Conservation (phyloP, 495 filamentous ascomycete genomes). For the Echria macrotheca region DNA sequence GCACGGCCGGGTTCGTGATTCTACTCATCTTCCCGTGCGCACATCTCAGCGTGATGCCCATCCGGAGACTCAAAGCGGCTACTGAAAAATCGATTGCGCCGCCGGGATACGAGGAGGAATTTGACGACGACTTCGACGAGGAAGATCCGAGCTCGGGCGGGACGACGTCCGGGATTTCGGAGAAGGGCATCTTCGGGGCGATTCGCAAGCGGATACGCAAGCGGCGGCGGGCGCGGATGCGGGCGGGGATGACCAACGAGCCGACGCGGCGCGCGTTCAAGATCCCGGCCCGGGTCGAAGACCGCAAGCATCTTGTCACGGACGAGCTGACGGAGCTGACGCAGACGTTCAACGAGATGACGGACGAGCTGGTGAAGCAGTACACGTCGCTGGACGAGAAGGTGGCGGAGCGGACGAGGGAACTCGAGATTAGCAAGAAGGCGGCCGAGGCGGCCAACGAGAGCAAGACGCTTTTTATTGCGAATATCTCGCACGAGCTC, state of each 20-base stretch:
- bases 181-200: conserved; percentile 33
- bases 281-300: conserved; percentile 75
- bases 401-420: conserved; percentile 72
- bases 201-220: conserved; percentile 30
- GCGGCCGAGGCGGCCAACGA: conserved; percentile 89
- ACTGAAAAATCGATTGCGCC: conserved; percentile 71
- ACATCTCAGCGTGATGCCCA: conserved; percentile 73
- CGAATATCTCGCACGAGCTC: conserved; percentile 91
- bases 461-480: conserved; percentile 92
- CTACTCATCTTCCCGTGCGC: conserved; percentile 69
- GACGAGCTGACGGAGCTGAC: conserved; percentile 89
- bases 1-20: conserved; percentile 63
- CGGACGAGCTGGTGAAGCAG: conserved; percentile 80
- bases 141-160: conserved; percentile 37
- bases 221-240: conserved; percentile 19
- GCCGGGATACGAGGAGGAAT: conserved; percentile 50
- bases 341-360: conserved; percentile 87
- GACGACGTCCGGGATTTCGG: conserved; percentile 32
- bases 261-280: conserved; percentile 58
- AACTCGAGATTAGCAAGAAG: conserved; percentile 83
- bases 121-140: conserved; percentile 33
- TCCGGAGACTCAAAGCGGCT: conserved; percentile 67
- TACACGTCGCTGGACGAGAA: conserved; percentile 79
- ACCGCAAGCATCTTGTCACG: conserved; percentile 66
- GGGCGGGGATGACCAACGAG: conserved; percentile 38